Evolutionary conservation across 1,139 yeast species (phyloP), one percentile per base, ranked within the genome.

Genomic region (Lipomyces yarrowii): DNA sequence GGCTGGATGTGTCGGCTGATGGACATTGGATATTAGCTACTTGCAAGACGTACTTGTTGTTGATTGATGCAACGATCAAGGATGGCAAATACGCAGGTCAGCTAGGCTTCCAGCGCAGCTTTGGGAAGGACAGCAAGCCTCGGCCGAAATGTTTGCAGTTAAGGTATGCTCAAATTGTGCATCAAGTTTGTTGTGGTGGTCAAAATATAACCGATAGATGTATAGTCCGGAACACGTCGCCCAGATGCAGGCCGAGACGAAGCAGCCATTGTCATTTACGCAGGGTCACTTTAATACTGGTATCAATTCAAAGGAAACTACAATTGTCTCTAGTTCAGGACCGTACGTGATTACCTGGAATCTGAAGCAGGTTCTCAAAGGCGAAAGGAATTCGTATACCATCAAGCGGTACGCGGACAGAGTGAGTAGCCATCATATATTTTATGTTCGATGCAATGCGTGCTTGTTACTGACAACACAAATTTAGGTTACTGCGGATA

Each of bases 21-120:
- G 97, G 97, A 65, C 82, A 85, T 73, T 91, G 93, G 90, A 73
- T 91, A 56, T 79, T 92, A 68, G 96, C 92, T 1, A 91, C 97
- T 0, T 90, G 94, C 79, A 80, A 82, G 72, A 84, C 86, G 1
- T 90, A 89, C 74, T 78, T 91, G 67, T 79, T 91, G 65, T 81
- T 92, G 60, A 81, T 90, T 69, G 96, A 91, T 75, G 80, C 86
- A 10, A 80, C 82, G 48, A 86, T 89, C 65, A 85, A 85, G 64
- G 82, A 81, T 5, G 94, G 91, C 35, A 83, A 81, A 73, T 82
- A 88, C 73, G 82, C 81, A 3, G 91, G 91, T 10, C 74, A 77
- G 56, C 78, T 86, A 33, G 97, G 96, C 1, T 91, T 89, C 77
- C 77, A 82, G 46, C 85, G 84, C 73, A 80, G 88, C 18, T 90